Evolutionary conservation across 495 filamentous ascomycete genomes (phyloP).

Genomic region (Margaritispora aquatica): DNA sequence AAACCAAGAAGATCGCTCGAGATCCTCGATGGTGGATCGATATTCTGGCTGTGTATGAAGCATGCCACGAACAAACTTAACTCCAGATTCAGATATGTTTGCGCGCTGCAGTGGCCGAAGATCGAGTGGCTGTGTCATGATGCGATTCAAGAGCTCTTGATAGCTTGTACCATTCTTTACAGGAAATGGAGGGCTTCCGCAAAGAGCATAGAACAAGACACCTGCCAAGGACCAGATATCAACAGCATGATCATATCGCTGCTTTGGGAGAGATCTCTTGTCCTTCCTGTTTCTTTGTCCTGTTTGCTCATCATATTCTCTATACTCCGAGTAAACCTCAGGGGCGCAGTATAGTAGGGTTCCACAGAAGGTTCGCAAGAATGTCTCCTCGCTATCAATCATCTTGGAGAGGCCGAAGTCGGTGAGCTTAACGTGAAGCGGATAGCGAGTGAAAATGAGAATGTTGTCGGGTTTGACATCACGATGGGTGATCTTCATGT

Average conservation of each 20-base stretch:
- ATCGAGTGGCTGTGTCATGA: constrained; percentile 70
- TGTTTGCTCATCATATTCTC: constrained; percentile 40
- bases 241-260: constrained; percentile 78
- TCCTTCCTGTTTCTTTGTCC: constrained; percentile 38
- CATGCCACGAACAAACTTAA: constrained; percentile 71
- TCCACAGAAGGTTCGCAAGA: constrained; percentile 93
- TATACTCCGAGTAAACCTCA: constrained; percentile 86
- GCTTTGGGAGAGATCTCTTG: constrained; percentile 27
- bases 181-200: constrained; percentile 68
- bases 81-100: constrained; percentile 54
- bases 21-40: constrained; percentile 58
- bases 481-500: constrained; percentile 82
- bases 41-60: constrained; percentile 64
- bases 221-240: constrained; percentile 94
- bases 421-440: constrained; percentile 80
- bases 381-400: constrained; percentile 78
- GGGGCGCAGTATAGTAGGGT: constrained; percentile 94
- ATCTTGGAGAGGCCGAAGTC: constrained; percentile 96
- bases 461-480: constrained; percentile 99
- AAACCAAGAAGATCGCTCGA: constrained; percentile 23
- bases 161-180: constrained; percentile 49
- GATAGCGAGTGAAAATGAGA: constrained; percentile 63
- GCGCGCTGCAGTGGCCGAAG: constrained; percentile 45
- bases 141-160: constrained; percentile 67
- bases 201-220: constrained; percentile 78